These are phyloP conservation scores for Lyophyllum atratum DNA, from an alignment of 768 basidiomycete genomes.

Conservation along the genomic window DNA sequence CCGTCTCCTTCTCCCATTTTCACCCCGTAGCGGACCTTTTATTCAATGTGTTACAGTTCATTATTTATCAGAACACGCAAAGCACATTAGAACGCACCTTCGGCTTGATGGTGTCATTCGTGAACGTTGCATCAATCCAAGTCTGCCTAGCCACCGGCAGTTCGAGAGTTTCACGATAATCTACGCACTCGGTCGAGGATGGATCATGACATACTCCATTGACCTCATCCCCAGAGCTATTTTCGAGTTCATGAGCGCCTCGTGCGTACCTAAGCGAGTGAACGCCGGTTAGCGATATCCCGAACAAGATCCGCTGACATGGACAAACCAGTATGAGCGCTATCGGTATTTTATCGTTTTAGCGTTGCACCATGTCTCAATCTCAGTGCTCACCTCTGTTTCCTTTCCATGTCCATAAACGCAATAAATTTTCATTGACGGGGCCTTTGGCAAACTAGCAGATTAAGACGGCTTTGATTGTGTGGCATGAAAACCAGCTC, in stretches of 20 bases:
- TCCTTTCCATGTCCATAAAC: conserved; percentile 96
- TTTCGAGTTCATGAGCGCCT: conserved; percentile 69
- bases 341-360: conserved; percentile 22
- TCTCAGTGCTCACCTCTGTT: conserved; percentile 67
- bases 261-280: conserved; percentile 61
- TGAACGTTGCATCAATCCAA: conserved; percentile 87
- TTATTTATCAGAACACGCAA: background rate
- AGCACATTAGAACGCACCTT: conserved; percentile 39
- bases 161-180: conserved; percentile 48
- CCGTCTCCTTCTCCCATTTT: conserved; percentile 96
- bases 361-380: background rate
- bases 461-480: background rate
- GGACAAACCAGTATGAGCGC: conserved; percentile 80
- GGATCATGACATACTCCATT: conserved; percentile 47
- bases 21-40: conserved; percentile 76
- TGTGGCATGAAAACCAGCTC: conserved; percentile 4
- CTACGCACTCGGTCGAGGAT: conserved; percentile 41
- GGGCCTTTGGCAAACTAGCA: conserved; percentile 79
- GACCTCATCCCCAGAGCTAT: conserved; percentile 45
- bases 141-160: conserved; percentile 57
- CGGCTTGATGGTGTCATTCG: conserved; percentile 59
- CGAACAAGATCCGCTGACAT: background rate
- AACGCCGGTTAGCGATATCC: background rate
- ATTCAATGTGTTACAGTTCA: background rate
- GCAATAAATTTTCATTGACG: conserved; percentile 90